Percentiles rank a stretch among this genome's conserved stretches.
Evolutionary conservation across 2,329 filamentous ascomycete species (phyloP).

Genomic region (Didymella glomerata): DNA sequence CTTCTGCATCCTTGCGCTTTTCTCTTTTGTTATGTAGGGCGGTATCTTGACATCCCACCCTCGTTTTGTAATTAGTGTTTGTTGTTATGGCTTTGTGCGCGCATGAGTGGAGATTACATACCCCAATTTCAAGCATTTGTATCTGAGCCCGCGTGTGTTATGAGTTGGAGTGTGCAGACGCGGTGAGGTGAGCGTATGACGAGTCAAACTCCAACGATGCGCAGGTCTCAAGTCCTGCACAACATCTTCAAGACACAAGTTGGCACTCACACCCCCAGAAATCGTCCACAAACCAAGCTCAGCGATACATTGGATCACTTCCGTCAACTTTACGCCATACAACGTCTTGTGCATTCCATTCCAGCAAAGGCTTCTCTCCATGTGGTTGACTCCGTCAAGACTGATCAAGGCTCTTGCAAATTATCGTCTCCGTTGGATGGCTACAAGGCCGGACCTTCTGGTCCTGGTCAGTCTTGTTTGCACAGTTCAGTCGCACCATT

Average conservation of each 20-base stretch:
- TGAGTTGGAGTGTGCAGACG: neutral
- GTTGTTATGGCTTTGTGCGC: neutral
- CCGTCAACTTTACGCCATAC: neutral
- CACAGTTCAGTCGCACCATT: too few species aligned
- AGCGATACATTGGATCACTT: neutral
- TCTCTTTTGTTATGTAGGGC: neutral
- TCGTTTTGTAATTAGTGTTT: constrained; percentile 7
- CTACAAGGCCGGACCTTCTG: too few species aligned
- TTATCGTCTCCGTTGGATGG: too few species aligned
- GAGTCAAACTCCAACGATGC: neutral
- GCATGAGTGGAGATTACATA: constrained; percentile 8
- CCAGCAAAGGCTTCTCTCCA: too few species aligned
- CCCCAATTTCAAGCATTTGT: constrained; percentile 12
- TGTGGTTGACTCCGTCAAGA: too few species aligned
- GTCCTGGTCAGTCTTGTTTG: too few species aligned
- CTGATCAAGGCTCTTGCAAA: too few species aligned
- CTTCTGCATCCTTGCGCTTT: neutral
- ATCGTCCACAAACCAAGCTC: neutral
- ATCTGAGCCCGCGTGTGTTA: neutral
- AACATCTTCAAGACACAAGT: neutral
- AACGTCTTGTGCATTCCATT: neutral
- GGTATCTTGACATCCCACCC: neutral
- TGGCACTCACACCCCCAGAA: neutral
- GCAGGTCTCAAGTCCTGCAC: neutral
- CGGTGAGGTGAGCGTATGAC: neutral